These are phyloP conservation scores for Herpotrichia juniperi DNA, from an alignment of 2,329 filamentous ascomycete genomes.

Conservation along the genomic window DNA sequence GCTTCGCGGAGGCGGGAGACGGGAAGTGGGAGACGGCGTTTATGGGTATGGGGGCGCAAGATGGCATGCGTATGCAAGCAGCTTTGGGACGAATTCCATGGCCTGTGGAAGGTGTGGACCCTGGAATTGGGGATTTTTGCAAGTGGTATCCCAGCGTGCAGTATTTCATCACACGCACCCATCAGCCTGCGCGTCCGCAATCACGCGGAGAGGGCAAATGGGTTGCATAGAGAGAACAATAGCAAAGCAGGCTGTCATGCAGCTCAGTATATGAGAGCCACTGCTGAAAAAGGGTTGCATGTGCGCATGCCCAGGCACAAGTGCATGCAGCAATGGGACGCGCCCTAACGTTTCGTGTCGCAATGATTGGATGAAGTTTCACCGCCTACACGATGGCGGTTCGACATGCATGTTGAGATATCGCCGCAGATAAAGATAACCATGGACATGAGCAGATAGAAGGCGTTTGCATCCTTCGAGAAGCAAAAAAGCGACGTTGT, in stretches of 20 bases:
- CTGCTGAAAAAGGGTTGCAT: neutral
- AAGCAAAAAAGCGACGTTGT: neutral
- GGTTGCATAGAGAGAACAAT: neutral
- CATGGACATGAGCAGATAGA: no score
- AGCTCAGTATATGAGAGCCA: neutral
- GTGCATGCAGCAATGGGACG: slow-evolving; percentile 4
- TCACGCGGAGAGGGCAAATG: neutral
- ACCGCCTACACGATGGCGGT: slow-evolving; percentile 12
- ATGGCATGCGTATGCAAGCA: neutral
- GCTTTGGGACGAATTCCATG: neutral
- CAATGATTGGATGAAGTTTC: slow-evolving; percentile 27
- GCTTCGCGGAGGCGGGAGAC: neutral
- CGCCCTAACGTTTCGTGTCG: slow-evolving; percentile 16
- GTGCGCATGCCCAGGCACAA: neutral
- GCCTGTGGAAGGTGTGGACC: neutral
- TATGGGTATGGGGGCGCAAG: neutral
- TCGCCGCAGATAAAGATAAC: slow-evolving; percentile 9
- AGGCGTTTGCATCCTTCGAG: neutral
- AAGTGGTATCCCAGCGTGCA: neutral
- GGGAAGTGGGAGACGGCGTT: neutral
- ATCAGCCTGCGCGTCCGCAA: neutral
- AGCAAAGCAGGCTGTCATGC: neutral
- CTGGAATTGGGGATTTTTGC: neutral
- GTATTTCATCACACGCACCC: slow-evolving; percentile 1
- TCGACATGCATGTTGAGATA: slow-evolving; percentile 14